Evolutionary conservation across 345 rosid species (phyloP).

Genomic region (Carallia brachiata): DNA sequence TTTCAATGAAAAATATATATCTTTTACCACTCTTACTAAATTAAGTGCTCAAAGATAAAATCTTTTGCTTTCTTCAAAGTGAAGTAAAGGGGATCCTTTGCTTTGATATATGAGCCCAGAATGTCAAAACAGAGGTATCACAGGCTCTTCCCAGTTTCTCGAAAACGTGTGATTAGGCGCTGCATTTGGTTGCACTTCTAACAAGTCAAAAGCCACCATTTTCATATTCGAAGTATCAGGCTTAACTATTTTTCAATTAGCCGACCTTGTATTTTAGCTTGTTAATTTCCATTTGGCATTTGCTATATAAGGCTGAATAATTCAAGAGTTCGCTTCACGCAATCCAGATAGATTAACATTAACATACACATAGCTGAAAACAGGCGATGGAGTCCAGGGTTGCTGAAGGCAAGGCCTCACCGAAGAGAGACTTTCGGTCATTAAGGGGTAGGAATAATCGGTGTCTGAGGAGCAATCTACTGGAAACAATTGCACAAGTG

Average conservation of each 20-base stretch:
- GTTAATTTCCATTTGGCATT: neutral
- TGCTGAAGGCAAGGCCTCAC: slow-evolving; percentile 30
- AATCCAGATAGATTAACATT: neutral
- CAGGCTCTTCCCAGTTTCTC: neutral
- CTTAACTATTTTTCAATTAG: neutral
- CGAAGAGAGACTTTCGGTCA: slow-evolving; percentile 29
- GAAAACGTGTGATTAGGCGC: neutral
- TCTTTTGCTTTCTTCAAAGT: neutral
- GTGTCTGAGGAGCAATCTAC: slow-evolving; percentile 22
- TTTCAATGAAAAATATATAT: too few relatives aligned
- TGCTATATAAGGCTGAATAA: slow-evolving; percentile 8
- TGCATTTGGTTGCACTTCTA: neutral
- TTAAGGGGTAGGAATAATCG: slow-evolving; percentile 20
- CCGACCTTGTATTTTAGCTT: neutral
- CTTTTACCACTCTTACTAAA: too few relatives aligned
- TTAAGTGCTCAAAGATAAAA: too few relatives aligned
- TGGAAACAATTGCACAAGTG: slow-evolving; percentile 25
- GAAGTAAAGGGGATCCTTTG: neutral
- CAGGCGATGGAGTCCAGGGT: slow-evolving; percentile 6
- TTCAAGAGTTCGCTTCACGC: neutral
- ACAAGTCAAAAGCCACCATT: neutral
- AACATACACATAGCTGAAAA: neutral
- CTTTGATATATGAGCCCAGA: neutral
- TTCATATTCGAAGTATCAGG: neutral
- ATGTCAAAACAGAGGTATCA: neutral